These are phyloP conservation scores for Pestalotiopsis sp. DNA, from an alignment of 2,329 filamentous ascomycete species.

Conservation along the genomic window DNA sequence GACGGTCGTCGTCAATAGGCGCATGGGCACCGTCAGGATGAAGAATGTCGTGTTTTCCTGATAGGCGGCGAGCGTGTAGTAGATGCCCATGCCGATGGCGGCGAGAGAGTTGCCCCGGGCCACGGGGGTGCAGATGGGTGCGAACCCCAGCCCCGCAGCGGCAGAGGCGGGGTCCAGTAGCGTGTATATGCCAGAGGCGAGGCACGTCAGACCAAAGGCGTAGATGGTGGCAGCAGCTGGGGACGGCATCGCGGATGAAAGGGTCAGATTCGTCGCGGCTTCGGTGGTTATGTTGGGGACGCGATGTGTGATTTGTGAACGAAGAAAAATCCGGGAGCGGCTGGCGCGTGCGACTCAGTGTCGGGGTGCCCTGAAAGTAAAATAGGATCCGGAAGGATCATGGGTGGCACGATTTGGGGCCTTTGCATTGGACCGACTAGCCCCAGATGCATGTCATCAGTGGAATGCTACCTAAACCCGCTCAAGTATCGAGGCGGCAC, in stretches of 20 bases:
- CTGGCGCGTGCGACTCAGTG: too few relatives aligned
- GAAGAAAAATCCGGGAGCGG: not conserved
- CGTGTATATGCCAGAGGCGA: slow-evolving; percentile 22
- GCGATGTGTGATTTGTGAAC: not conserved
- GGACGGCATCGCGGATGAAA: not conserved
- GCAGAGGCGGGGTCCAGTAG: slow-evolving; percentile 19
- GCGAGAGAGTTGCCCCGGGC: slow-evolving; percentile 26
- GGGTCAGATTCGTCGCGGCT: not conserved
- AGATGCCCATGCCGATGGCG: slow-evolving; percentile 34
- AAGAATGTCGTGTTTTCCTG: slow-evolving; percentile 35
- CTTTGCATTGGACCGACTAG: too few relatives aligned
- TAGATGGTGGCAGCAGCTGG: slow-evolving; percentile 22
- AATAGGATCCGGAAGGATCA: too few relatives aligned
- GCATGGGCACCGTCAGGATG: slow-evolving; percentile 32
- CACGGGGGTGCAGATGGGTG: slow-evolving; percentile 19
- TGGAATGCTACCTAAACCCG: too few relatives aligned
- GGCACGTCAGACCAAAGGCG: slow-evolving; percentile 24
- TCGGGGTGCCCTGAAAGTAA: too few relatives aligned
- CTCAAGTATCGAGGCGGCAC: too few relatives aligned
- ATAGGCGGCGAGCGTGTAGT: slow-evolving; percentile 33
- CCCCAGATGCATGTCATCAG: too few relatives aligned
- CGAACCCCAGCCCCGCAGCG: slow-evolving; percentile 14
- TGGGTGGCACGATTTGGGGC: too few relatives aligned
- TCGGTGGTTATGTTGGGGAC: not conserved
- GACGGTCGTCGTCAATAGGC: slow-evolving; percentile 27